These are phyloP conservation scores for Trichoderma simmonsii DNA, from an alignment of 2,329 filamentous ascomycete genomes.

Conservation along the genomic window DNA sequence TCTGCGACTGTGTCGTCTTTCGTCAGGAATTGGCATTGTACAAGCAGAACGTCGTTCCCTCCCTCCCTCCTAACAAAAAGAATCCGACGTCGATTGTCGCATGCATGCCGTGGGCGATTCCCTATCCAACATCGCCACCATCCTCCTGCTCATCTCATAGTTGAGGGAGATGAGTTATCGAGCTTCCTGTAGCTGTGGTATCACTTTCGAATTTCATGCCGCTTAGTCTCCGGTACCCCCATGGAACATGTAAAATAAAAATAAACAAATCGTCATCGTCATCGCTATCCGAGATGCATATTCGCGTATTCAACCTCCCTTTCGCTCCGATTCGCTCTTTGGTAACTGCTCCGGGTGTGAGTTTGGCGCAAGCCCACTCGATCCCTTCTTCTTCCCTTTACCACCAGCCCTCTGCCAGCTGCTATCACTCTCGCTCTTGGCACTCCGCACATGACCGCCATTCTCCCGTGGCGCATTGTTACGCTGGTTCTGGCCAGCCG, in stretches of 20 bases:
- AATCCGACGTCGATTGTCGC: neutral
- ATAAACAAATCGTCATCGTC: constrained; percentile 1
- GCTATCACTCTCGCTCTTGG: constrained; percentile 53
- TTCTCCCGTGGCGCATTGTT: constrained; percentile 46
- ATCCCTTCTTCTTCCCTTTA: constrained; percentile 44
- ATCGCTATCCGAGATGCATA: neutral
- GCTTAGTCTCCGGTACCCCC: neutral
- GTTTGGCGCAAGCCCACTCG: constrained; percentile 29
- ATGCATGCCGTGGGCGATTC: neutral
- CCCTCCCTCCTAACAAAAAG: neutral
- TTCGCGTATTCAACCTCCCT: constrained; percentile 52
- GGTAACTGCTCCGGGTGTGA: constrained; percentile 52
- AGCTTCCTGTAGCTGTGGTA: neutral
- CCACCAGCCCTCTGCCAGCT: constrained; percentile 58
- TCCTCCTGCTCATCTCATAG: neutral
- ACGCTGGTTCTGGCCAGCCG: constrained; percentile 29
- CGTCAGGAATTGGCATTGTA: neutral
- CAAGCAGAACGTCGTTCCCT: neutral
- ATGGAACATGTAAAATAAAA: neutral
- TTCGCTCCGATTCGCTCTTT: constrained; percentile 58
- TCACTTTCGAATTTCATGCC: neutral
- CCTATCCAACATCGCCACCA: constrained; percentile 18
- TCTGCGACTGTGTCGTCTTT: neutral
- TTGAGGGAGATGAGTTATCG: neutral
- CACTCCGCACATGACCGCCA: constrained; percentile 52